Conservation (phyloP, 352 stramenopile genomes). For the Pythium plurisporium region DNA sequence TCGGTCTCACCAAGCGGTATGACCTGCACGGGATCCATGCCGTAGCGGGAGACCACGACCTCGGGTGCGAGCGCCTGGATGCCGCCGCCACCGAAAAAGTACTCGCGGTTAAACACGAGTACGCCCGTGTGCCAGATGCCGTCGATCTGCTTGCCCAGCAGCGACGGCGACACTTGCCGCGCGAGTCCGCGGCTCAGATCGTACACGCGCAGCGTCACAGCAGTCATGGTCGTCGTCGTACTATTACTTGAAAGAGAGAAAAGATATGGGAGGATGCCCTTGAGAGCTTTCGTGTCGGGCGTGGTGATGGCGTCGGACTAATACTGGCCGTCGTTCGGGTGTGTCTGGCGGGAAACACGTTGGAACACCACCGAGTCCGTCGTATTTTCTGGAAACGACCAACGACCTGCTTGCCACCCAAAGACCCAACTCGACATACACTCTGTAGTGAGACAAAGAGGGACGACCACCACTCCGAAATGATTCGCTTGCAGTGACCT, state of each 20-base stretch:
- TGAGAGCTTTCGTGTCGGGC: too few species aligned
- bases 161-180: slow-evolving; percentile 72
- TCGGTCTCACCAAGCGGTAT: slow-evolving; percentile 78
- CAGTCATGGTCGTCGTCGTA: not conserved
- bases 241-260: not conserved
- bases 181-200: slow-evolving; percentile 94
- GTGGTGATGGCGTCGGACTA: too few species aligned
- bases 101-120: slow-evolving; percentile 83
- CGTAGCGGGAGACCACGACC: slow-evolving; percentile 69
- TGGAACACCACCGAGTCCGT: too few species aligned
- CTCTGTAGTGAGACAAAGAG: not conserved
- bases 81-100: slow-evolving; percentile 90
- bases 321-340: too few species aligned
- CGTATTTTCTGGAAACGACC: slow-evolving; percentile 6
- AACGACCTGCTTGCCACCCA: not conserved
- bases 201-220: slow-evolving; percentile 92
- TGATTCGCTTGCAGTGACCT: not conserved
- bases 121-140: slow-evolving; percentile 92
- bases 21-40: slow-evolving; percentile 84
- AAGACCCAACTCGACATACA: slow-evolving; percentile 5
- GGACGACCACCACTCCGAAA: slow-evolving; percentile 5
- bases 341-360: too few species aligned
- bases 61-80: slow-evolving; percentile 82
- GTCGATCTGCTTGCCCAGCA: slow-evolving; percentile 92
- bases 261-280: too few species aligned